Evolutionary conservation across 2,329 filamentous ascomycete species (phyloP).

Genomic region (Plenodomus tracheiphilus): DNA sequence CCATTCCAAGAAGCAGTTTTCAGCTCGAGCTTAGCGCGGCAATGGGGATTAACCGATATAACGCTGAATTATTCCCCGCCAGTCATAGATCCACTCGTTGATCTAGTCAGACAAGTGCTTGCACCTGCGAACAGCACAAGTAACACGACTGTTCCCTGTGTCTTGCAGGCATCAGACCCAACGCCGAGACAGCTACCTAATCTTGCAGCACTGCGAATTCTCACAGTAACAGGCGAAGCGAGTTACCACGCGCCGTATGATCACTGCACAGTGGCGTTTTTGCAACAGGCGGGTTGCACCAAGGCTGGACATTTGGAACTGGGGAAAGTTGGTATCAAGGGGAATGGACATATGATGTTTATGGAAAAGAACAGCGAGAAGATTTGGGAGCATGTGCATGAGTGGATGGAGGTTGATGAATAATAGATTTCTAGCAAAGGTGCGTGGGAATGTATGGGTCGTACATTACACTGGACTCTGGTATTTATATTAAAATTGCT

Average conservation of each 20-base stretch:
- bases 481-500: too few relatives aligned
- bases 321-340: slow-evolving; percentile 1
- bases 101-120: not conserved
- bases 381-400: too few relatives aligned
- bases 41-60: slow-evolving; percentile 3
- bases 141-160: slow-evolving; percentile 4
- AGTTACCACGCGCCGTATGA: slow-evolving; percentile 50
- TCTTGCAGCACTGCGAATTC: slow-evolving; percentile 51
- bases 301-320: slow-evolving; percentile 9
- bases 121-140: slow-evolving; percentile 2
- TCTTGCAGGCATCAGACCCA: slow-evolving; percentile 39
- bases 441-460: too few relatives aligned
- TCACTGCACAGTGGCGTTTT: slow-evolving; percentile 55
- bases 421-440: too few relatives aligned
- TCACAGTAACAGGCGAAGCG: slow-evolving; percentile 57
- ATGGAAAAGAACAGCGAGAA: too few relatives aligned
- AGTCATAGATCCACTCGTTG: not conserved
- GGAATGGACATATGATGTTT: too few relatives aligned
- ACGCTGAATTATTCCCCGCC: slow-evolving; percentile 2
- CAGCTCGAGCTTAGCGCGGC: not conserved
- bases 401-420: too few relatives aligned
- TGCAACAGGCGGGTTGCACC: slow-evolving; percentile 47
- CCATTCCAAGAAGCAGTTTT: slow-evolving; percentile 46
- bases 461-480: too few relatives aligned
- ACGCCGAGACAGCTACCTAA: slow-evolving; percentile 51